A percentile compares a stretch with the other conserved stretches of the same genome.
phyloP scores from a whole-genome alignment of 768 basidiomycete genomes.

The Suillus occidentalis region DNA sequence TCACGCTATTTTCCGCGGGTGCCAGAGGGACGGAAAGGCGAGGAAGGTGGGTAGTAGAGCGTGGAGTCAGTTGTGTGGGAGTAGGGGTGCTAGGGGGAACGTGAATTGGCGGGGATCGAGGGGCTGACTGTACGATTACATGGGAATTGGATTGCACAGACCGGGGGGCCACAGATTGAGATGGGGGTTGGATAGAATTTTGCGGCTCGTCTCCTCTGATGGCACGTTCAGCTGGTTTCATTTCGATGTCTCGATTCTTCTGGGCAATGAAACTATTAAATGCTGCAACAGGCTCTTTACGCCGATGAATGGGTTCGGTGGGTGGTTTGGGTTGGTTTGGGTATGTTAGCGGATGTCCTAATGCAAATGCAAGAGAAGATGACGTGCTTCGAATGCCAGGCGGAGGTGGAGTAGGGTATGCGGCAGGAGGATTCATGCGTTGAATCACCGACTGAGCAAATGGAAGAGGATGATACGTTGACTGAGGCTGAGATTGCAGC shows the following conservation, averaged over 20 bases:
- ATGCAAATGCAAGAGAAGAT: constrained; percentile 74
- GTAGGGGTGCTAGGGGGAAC: neutral
- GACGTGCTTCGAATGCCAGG: constrained; percentile 64
- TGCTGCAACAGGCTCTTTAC: constrained; percentile 62
- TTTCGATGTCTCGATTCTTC: constrained; percentile 45
- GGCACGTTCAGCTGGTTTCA: constrained; percentile 24
- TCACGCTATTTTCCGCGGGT: constrained; percentile 32
- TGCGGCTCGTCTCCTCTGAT: constrained; percentile 18
- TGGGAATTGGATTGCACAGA: constrained; percentile 14
- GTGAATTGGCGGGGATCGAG: neutral
- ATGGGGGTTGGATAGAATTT: constrained; percentile 19
- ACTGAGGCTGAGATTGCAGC: constrained; percentile 40
- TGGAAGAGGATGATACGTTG: constrained; percentile 52
- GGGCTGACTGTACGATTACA: neutral
- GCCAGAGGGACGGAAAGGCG: constrained; percentile 54
- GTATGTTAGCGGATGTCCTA: constrained; percentile 46
- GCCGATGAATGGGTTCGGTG: constrained; percentile 36
- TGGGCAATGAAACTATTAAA: constrained; percentile 67
- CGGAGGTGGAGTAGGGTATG: constrained; percentile 72
- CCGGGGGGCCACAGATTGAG: constrained; percentile 4
- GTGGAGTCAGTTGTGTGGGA: constrained; percentile 27
- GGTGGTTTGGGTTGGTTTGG: constrained; percentile 13
- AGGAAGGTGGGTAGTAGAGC: constrained; percentile 36
- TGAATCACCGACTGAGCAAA: constrained; percentile 70
- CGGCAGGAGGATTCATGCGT: constrained; percentile 54